A percentile compares a stretch with the other conserved stretches of the same genome.
These are phyloP conservation scores for Nannizzia gypsea DNA, from an alignment of 2,329 filamentous ascomycete genomes.

Conservation along the genomic window DNA sequence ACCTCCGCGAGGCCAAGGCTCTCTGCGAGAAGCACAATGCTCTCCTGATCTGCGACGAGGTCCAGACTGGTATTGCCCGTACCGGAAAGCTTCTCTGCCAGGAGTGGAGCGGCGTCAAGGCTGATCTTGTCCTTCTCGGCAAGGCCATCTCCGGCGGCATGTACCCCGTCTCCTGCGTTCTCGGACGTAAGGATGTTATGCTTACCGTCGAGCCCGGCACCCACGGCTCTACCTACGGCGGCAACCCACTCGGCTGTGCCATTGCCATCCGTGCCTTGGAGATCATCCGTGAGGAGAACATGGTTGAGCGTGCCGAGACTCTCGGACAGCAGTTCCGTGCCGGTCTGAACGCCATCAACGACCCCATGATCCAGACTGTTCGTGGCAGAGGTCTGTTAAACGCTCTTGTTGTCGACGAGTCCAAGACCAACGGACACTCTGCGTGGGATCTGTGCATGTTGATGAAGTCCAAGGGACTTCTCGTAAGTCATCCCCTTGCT, in stretches of 20 bases:
- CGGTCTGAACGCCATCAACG: slow-evolving; percentile 61
- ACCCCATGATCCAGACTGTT: slow-evolving; percentile 67
- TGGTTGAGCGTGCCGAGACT: slow-evolving; percentile 69
- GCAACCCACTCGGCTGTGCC: slow-evolving; percentile 89
- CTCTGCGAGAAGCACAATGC: slow-evolving; percentile 94
- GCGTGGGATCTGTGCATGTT: slow-evolving; percentile 96
- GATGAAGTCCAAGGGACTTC: slow-evolving; percentile 84
- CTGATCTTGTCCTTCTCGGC: slow-evolving; percentile 84
- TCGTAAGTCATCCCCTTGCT: slow-evolving; percentile 51
- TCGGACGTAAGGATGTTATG: slow-evolving; percentile 85
- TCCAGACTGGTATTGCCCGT: slow-evolving; percentile 92
- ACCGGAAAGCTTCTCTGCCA: slow-evolving; percentile 90
- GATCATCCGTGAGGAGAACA: slow-evolving; percentile 80
- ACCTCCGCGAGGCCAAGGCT: slow-evolving; percentile 64
- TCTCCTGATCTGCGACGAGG: slow-evolving; percentile 93
- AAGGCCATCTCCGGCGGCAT: slow-evolving; percentile 98
- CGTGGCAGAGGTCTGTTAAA: slow-evolving; percentile 91
- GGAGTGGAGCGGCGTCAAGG: slow-evolving; percentile 90
- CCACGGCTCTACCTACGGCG: slow-evolving; percentile 96
- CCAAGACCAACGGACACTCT: slow-evolving; percentile 67
- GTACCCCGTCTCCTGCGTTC: slow-evolving; percentile 94
- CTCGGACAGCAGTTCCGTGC: slow-evolving; percentile 76
- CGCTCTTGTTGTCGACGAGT: slow-evolving; percentile 90
- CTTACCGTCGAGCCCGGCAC: slow-evolving; percentile 91
- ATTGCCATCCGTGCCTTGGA: slow-evolving; percentile 92